These are phyloP conservation scores for Mortierella sp. DNA, from an alignment of 371 early-diverging fungal species.

Conservation along the genomic window DNA sequence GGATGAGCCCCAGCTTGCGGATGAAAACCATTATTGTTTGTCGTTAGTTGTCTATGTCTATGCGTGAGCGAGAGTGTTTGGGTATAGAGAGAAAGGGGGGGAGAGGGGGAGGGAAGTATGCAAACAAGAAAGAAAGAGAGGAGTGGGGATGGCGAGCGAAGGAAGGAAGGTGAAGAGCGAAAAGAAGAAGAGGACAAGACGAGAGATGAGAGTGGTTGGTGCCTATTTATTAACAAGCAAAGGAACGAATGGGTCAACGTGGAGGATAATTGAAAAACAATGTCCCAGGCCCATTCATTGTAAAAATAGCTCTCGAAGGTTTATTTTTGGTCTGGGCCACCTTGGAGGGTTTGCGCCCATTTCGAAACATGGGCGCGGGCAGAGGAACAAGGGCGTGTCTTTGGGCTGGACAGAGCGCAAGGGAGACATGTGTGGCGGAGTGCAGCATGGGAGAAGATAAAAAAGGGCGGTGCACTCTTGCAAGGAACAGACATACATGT, in stretches of 20 bases:
- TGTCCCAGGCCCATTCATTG: not conserved
- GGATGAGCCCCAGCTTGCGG: conserved; percentile 29
- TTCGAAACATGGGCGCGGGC: not conserved
- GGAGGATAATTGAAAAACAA: too few relatives aligned
- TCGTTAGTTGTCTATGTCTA: not conserved
- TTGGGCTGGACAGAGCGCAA: not conserved
- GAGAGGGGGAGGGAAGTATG: not conserved
- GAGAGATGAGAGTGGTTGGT: not conserved
- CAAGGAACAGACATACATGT: not conserved
- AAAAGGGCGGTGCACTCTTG: not conserved
- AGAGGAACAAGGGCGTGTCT: not conserved
- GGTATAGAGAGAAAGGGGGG: not conserved
- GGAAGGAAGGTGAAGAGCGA: not conserved
- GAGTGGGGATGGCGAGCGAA: not conserved
- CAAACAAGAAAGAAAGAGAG: not conserved
- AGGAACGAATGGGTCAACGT: too few relatives aligned
- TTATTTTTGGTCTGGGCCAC: not conserved
- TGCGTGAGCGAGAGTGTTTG: not conserved
- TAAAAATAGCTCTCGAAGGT: not conserved
- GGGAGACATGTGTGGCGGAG: not conserved
- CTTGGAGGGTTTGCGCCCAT: not conserved
- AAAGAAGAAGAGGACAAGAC: not conserved
- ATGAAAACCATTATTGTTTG: conserved; percentile 23
- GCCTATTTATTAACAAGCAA: not conserved
- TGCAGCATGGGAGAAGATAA: not conserved